phyloP scores from a whole-genome alignment of 1,284 basidiomycete genomes.

The Fistulina hepatica region DNA sequence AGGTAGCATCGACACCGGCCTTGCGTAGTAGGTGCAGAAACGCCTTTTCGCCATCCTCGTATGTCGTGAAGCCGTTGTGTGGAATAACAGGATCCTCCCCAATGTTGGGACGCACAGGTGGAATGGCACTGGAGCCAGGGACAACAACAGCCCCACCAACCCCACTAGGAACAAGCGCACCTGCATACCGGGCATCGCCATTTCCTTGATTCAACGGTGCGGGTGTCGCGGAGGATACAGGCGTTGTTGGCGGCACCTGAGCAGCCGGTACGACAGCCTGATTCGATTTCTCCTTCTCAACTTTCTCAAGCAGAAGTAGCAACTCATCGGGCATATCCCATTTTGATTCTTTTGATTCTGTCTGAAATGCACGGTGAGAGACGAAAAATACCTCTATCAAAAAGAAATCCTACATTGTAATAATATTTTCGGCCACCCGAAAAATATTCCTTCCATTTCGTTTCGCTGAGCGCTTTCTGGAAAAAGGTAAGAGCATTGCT shows the following conservation, averaged over 20 bases:
- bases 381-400: neutral
- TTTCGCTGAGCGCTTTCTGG: slow-evolving; percentile 78
- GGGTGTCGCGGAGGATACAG: slow-evolving; percentile 19
- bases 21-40: slow-evolving; percentile 84
- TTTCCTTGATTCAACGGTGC: slow-evolving; percentile 33
- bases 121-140: slow-evolving; percentile 47
- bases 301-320: slow-evolving; percentile 66
- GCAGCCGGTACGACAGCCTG: slow-evolving; percentile 16
- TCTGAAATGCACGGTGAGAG: slow-evolving; percentile 31
- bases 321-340: slow-evolving; percentile 94
- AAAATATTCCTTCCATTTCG: slow-evolving; percentile 89
- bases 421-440: slow-evolving; percentile 87
- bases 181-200: slow-evolving; percentile 18
- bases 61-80: slow-evolving; percentile 75
- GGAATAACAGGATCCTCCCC: slow-evolving; percentile 80
- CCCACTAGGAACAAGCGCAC: slow-evolving; percentile 36
- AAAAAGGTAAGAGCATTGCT: slow-evolving; percentile 11
- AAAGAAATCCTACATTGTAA: slow-evolving; percentile 56
- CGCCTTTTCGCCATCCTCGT: slow-evolving; percentile 88
- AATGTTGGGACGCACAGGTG: slow-evolving; percentile 66
- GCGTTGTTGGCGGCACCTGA: slow-evolving; percentile 16
- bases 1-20: slow-evolving; percentile 81
- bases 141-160: slow-evolving; percentile 22
- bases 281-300: slow-evolving; percentile 57
- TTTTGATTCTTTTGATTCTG: slow-evolving; percentile 79